Evolutionary conservation across 2,329 filamentous ascomycete species (phyloP).

Genomic region (Pseudocercospora macadamiae): DNA sequence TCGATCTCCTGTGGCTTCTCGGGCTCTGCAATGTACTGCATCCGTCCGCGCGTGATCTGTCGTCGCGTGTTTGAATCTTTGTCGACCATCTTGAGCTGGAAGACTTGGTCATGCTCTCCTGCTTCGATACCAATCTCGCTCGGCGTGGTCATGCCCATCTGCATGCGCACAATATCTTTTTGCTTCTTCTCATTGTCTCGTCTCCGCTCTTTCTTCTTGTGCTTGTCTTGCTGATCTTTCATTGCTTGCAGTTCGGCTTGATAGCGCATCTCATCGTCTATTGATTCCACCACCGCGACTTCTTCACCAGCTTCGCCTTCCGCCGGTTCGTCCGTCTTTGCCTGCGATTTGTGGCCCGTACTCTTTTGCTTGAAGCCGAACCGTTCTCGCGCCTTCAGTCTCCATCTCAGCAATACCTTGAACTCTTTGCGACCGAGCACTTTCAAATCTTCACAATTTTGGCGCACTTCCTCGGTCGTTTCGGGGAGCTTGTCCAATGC

Average conservation of each 20-base stretch:
- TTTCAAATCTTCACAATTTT: slow-evolving; percentile 80
- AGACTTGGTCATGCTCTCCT: slow-evolving; percentile 73
- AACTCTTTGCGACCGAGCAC: slow-evolving; percentile 94
- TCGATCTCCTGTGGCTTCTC: slow-evolving; percentile 46
- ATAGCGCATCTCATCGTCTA: slow-evolving; percentile 93
- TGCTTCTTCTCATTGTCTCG: slow-evolving; percentile 93
- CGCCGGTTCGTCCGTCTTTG: slow-evolving; percentile 44
- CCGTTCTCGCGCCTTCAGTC: slow-evolving; percentile 82
- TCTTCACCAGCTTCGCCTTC: slow-evolving; percentile 54
- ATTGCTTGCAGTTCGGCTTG: slow-evolving; percentile 84
- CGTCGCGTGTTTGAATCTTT: slow-evolving; percentile 70
- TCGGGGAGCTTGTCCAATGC: slow-evolving; percentile 84
- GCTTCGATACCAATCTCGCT: slow-evolving; percentile 86
- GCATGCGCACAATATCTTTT: slow-evolving; percentile 92
- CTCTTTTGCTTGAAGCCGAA: slow-evolving; percentile 86
- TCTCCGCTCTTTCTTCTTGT: slow-evolving; percentile 80
- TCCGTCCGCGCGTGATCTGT: slow-evolving; percentile 72
- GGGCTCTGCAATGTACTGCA: slow-evolving; percentile 67
- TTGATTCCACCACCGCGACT: slow-evolving; percentile 78
- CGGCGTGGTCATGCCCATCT: slow-evolving; percentile 94
- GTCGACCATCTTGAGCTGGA: slow-evolving; percentile 80
- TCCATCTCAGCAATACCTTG: slow-evolving; percentile 85
- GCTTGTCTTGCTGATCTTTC: slow-evolving; percentile 74
- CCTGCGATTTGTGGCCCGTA: slow-evolving; percentile 30
- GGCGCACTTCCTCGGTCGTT: slow-evolving; percentile 79